Evolutionary conservation across 148 eudicot genomes (phyloP), one percentile per base, ranked within the genome.

Genomic region (Hydrangea macrophylla): DNA sequence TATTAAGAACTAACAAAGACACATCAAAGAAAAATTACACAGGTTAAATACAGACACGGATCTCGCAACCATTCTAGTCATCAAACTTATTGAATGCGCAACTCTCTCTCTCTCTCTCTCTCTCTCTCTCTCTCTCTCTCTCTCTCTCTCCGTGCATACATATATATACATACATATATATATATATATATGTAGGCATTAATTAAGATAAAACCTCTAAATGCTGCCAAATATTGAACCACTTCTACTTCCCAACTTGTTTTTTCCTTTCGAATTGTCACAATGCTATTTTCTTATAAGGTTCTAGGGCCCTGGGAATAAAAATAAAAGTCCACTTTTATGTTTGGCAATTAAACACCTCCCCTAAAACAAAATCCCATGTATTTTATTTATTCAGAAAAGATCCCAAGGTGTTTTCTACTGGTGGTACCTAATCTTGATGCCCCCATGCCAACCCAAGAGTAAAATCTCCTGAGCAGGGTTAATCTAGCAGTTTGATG

Each of bases 381-480:
- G n/a, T n/a, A n/a, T n/a, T n/a, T n/a, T 30, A 7, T n/a, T 8
- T 9, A 7, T 48, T 48, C 5, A 56, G n/a, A 7, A 18, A 27
- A 2, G 53, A 62, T 42, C 15, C 51, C 22, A 12, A 39, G 20
- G 20, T 26, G 51, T 31, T 23, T 57, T 27, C n/a, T 22, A 25
- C 62, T 13, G 33, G 26, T 18, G 40, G 32, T 36, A 64, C n/a
- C 36, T 44, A 11, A 48, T 25, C 26, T n/a, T 28, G 67, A 32
- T 64, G 56, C 67, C 31, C 37, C 39, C n/a, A 44, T 28, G 55
- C 18, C 42, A 62, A 44, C 53, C 55, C 53, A 63, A 18, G 1
- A 10, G 9, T 17, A 17, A 24, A 63, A 44, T 63, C 33, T 12
- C 36, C 32, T 62, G 10, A 33, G 36, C 9, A 37, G 55, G 5